Conservation (phyloP, 345 rosid species). For the Anacardium occidentale region DNA sequence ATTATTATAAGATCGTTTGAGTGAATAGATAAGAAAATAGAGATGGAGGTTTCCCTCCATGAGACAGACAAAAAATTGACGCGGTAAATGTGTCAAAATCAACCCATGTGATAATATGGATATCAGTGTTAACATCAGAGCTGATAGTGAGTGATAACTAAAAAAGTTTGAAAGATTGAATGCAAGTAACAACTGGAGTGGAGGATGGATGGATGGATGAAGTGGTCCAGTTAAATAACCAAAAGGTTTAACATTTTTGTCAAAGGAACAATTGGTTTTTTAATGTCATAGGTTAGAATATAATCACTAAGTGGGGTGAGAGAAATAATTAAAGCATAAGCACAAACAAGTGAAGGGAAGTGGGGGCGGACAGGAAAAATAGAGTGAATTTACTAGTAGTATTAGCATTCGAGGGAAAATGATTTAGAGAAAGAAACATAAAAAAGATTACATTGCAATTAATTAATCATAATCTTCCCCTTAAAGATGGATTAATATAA, state of each 20-base stretch:
- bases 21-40: too few species aligned
- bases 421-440: slow-evolving; percentile 3
- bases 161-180: not conserved
- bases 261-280: not conserved
- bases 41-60: not conserved
- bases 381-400: not conserved
- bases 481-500: slow-evolving; percentile 17
- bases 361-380: not conserved
- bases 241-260: not conserved
- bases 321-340: not conserved
- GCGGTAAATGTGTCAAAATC: not conserved
- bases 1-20: too few species aligned
- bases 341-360: not conserved
- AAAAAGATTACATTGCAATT: not conserved
- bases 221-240: not conserved
- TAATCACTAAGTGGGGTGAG: too few species aligned
- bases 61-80: not conserved
- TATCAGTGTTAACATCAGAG: not conserved
- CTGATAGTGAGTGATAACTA: not conserved
- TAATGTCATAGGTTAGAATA: not conserved
- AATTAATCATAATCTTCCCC: slow-evolving; percentile 13
- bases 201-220: not conserved
- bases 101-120: too few species aligned
- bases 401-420: slow-evolving; percentile 11
- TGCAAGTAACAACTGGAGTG: not conserved